These are phyloP conservation scores for Yamadazyma sp. DNA, from an alignment of 1,139 yeast species.

Conservation along the genomic window DNA sequence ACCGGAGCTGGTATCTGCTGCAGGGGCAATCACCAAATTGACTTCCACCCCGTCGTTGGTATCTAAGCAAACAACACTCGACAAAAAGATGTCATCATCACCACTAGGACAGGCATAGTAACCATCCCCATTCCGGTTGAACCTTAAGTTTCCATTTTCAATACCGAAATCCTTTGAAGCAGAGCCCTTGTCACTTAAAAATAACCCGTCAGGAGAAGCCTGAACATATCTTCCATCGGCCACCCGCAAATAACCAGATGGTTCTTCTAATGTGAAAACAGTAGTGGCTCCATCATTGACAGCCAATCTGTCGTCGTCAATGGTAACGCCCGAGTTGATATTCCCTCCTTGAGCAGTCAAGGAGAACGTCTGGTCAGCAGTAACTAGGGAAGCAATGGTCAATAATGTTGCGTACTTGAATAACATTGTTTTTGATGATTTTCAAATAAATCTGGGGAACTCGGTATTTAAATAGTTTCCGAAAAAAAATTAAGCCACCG, in stretches of 20 bases:
- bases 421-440: conserved; percentile 5
- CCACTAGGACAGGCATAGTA: conserved; percentile 27
- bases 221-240: conserved; percentile 21
- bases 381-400: conserved; percentile 26
- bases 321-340: conserved; percentile 23
- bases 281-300: conserved; percentile 21
- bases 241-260: conserved; percentile 25
- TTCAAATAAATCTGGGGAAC: not conserved
- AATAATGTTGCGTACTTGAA: conserved; percentile 21
- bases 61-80: conserved; percentile 12
- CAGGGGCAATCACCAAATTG: conserved; percentile 6
- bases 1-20: no score
- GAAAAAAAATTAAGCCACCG: no score
- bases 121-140: conserved; percentile 16
- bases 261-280: conserved; percentile 27
- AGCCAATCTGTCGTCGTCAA: conserved; percentile 17
- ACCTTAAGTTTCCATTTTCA: conserved; percentile 27
- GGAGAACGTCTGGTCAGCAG: conserved; percentile 29
- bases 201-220: conserved; percentile 16
- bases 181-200: conserved; percentile 11
- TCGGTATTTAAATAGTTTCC: not conserved
- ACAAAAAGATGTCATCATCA: conserved; percentile 4
- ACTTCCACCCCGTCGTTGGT: conserved; percentile 7
- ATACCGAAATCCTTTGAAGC: conserved; percentile 32
- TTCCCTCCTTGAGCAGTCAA: conserved; percentile 28